Evolutionary conservation across 2,329 filamentous ascomycete species (phyloP), one percentile per base, ranked within the genome.

Genomic region (Fusarium sororula): DNA sequence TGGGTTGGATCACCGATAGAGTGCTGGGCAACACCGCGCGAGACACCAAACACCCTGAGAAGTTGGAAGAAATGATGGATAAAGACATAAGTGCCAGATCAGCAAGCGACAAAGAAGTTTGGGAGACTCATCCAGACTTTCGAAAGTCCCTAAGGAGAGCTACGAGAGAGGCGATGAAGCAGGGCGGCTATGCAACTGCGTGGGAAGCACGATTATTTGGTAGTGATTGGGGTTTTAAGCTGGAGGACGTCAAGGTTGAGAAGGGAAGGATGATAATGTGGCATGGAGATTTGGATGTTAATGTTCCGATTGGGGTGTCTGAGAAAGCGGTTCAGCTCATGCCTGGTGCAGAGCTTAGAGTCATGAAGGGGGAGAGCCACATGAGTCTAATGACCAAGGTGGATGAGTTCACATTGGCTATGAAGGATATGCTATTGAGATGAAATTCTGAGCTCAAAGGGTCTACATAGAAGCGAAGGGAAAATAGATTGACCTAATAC

Each of bases 121-220:
- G 67, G 63, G 26, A 28, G 2, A 38, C 30, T 0, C 30, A 74
- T 3, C 47, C 58, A 3, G 54, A 68, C 37, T 22, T 74, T 11
- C 59, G 24, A 9, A 20, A 10, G 7, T 39, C 42, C 7, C n/a
- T 74, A 28, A 4, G n/a, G 4, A 30, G 68, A 13, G 59, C 71
- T 18, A 55, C 57, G 4, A 54, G 66, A 10, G 55, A 64, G 6
- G 48, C 71, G 0, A 65, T 63, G 50, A 74, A 74, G 22, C 63
- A 63, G 3, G 67, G 71, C 0, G 71, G 71, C 0, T 68, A 74
- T 17, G 39, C 71, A 0, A 35, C 42, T 4, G 71, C 71, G 1
- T 74, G 67, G 71, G 71, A 74, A 22, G 71, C 71, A 6, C 38
- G 37, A 3, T 22, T 74, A 1, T 72, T 38, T 28, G 71, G 71